Evolutionary conservation across 768 basidiomycete species (phyloP), one percentile per base, ranked within the genome.

Genomic region (Leucocoprinus birnbaumii): DNA sequence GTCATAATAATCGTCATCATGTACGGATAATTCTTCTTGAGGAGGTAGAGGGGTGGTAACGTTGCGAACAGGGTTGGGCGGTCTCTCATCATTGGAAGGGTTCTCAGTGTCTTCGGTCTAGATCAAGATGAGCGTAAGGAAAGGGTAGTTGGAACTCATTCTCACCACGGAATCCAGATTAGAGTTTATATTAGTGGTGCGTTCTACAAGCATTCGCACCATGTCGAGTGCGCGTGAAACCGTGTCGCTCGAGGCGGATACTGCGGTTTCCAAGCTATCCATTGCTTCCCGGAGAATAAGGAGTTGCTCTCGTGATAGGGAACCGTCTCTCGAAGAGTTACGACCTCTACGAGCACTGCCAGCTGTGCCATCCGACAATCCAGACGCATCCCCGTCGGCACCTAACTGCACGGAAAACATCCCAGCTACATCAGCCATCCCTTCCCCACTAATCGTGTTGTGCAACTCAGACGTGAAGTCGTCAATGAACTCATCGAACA

Each of bases 1-100:
- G 56, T 70, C 68, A 35, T 60, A 62, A 25, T 63, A 59, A 38
- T 56, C 65, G 11, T 11, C 31, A 11, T 31, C 5, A 11, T 31
- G 31, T 31, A 31, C 11, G 31, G 31, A 31, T 5, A 31, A 31
- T 5, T 31, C 11, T 5, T 31, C 31, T 11, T 5, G 31, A 11
- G 31, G 31, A 31, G 31, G 11, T 31, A 31, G 11, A 31, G 31
- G 11, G 31, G 31, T 31, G 31, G 31, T 5, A 31, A 31, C 31
- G 11, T 31, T 31, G 5, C 11, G 31, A 5, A 31, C 6, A 24
- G 64, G 60, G 21, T 62, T 59, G 31, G 38, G 4, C 4, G 3
- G 16, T 7, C 4, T 22, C 19, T 38, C 48, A 7, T 16, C 18
- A 22, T 6, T 50, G 21, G 21, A 11, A 24, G 0, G 48, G 9